Conservation (phyloP, 306 rosid genomes). For the Citrullus amarus region DNA sequence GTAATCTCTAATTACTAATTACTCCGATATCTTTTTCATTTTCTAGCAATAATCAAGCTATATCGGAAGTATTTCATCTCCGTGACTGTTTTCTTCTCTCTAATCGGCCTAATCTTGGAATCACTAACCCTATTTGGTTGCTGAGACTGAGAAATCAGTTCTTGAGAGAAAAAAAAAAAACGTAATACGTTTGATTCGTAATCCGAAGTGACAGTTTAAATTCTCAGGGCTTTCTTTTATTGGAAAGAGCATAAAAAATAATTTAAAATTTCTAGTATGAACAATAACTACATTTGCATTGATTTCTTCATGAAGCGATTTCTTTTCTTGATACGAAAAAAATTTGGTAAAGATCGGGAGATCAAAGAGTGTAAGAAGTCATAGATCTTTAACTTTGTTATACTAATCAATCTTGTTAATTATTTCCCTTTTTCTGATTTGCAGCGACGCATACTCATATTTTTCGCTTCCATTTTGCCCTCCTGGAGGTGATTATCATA, state of each 20-base stretch:
- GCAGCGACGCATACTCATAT: slow-evolving; percentile 9
- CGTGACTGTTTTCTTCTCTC: neutral
- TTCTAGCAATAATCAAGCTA: neutral
- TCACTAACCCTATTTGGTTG: neutral
- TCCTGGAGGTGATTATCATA: slow-evolving; percentile 12
- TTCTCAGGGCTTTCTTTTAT: neutral
- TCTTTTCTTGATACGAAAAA: neutral
- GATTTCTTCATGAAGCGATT: neutral
- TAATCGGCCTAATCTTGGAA: neutral
- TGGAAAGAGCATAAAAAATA: neutral
- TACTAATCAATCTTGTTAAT: neutral
- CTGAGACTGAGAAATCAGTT: neutral
- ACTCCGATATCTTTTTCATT: neutral
- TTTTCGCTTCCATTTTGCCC: slow-evolving; percentile 17
- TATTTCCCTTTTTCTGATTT: neutral
- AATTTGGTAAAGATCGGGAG: neutral
- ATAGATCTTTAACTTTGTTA: neutral
- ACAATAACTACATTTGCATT: neutral
- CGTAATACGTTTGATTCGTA: neutral
- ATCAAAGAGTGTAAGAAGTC: neutral
- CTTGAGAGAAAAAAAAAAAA: neutral
- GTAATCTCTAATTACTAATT: neutral
- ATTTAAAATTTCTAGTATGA: neutral
- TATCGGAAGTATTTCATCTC: neutral
- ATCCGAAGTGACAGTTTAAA: neutral